Percentiles rank a stretch among this genome's conserved stretches.
phyloP scores from a whole-genome alignment of 257 asterid genomes.

The Parsonsia alboflavescens region DNA sequence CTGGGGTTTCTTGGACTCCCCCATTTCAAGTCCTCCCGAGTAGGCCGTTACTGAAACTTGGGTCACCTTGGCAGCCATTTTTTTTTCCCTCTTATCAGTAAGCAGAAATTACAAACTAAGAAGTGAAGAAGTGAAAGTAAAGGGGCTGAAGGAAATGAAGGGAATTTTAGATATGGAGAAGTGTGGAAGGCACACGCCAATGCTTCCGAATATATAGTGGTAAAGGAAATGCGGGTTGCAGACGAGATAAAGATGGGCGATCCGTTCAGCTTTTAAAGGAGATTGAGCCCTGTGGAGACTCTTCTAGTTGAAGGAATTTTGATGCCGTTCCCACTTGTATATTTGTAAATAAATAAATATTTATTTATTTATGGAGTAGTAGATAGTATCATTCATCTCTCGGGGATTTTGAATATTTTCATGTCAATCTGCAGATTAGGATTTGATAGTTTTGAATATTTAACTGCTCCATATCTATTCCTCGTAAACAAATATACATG shows the following conservation, averaged over 20 bases:
- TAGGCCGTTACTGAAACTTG: background rate
- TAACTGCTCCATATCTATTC: no score
- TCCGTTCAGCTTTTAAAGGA: background rate
- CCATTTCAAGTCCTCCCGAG: constrained; percentile 16
- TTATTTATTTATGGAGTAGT: no score
- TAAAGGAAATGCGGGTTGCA: no score
- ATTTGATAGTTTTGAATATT: no score
- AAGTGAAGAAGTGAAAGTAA: no score
- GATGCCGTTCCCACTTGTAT: constrained; percentile 33
- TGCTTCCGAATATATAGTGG: constrained; percentile 26
- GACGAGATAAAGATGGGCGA: background rate
- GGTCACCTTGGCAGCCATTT: background rate
- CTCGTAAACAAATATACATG: no score
- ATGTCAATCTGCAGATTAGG: no score
- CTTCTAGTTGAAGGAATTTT: constrained; percentile 19
- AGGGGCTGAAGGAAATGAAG: background rate
- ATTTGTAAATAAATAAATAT: no score
- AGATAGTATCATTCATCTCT: no score
- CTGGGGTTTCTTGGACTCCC: background rate
- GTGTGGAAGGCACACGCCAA: constrained; percentile 58
- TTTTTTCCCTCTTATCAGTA: background rate
- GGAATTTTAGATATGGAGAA: constrained; percentile 7
- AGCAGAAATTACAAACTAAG: background rate
- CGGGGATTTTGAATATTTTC: no score
- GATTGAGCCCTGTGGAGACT: background rate